Evolutionary conservation across 352 stramenopile genomes (phyloP).

Genomic region (Pythium periplocum): DNA sequence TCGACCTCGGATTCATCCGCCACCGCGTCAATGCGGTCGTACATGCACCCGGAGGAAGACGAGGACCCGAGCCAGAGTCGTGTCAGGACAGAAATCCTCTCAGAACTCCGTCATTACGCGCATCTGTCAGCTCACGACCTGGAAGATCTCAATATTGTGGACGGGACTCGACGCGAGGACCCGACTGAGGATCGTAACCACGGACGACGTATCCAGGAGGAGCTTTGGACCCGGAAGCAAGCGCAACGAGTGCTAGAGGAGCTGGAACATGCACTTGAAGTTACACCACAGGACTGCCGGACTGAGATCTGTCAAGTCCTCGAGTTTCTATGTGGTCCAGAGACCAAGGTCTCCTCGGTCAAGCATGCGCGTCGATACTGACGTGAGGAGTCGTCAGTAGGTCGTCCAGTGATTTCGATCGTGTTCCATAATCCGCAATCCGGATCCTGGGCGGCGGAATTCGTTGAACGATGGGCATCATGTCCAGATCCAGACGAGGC

Average conservation of each 20-base stretch:
- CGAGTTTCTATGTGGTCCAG: slow-evolving; percentile 23
- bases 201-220: not conserved
- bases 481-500: too few species aligned
- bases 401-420: too few species aligned
- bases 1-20: not conserved
- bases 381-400: too few species aligned
- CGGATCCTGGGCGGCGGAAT: too few species aligned
- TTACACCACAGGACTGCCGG: slow-evolving; percentile 44
- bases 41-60: slow-evolving; percentile 9
- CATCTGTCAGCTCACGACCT: slow-evolving; percentile 44
- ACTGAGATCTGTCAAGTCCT: slow-evolving; percentile 43
- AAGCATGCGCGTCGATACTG: too few species aligned
- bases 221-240: not conserved
- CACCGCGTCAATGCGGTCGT: slow-evolving; percentile 1
- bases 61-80: not conserved
- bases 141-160: slow-evolving; percentile 21
- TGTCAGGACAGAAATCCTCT: slow-evolving; percentile 12
- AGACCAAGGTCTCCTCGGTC: too few species aligned
- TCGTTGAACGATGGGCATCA: too few species aligned
- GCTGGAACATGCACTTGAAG: slow-evolving; percentile 45
- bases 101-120: slow-evolving; percentile 33
- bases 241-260: slow-evolving; percentile 20
- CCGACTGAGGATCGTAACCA: slow-evolving; percentile 2
- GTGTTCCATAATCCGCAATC: too few species aligned
- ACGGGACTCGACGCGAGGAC: not conserved